Percentiles rank a stretch among this genome's conserved stretches.
Evolutionary conservation across 805 yeast species (phyloP).

Genomic region (Zygotorulaspora florentina): DNA sequence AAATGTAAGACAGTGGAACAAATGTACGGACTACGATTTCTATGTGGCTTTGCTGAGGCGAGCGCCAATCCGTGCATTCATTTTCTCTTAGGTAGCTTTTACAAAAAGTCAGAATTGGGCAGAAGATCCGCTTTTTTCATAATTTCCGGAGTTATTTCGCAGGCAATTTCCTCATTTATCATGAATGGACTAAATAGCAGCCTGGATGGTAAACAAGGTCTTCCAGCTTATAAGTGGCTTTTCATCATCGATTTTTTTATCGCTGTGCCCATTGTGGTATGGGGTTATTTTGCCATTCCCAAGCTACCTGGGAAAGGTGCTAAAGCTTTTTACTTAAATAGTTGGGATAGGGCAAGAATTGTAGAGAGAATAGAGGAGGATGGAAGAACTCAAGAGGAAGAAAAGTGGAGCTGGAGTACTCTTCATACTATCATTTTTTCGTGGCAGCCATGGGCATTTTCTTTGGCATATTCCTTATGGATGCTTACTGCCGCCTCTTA

Average conservation of each 20-base stretch:
- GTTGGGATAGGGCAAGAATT: slow-evolving; percentile 5
- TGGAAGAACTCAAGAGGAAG: slow-evolving; percentile 5
- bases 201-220: slow-evolving; percentile 41
- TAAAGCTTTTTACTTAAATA: slow-evolving; percentile 7
- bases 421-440: slow-evolving; percentile 2
- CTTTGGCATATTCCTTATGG: slow-evolving; percentile 27
- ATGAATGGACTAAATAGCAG: slow-evolving; percentile 45
- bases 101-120: slow-evolving; percentile 40
- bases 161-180: slow-evolving; percentile 44
- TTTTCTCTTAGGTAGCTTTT: slow-evolving; percentile 46
- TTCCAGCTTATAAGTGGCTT: slow-evolving; percentile 56
- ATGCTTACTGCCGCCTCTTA: slow-evolving; percentile 26
- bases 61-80: slow-evolving; percentile 47
- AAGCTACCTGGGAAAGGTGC: slow-evolving; percentile 42
- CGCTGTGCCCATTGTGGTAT: slow-evolving; percentile 47
- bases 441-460: slow-evolving; percentile 23
- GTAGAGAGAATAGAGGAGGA: slow-evolving; percentile 8
- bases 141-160: slow-evolving; percentile 45
- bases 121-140: slow-evolving; percentile 47
- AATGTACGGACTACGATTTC: slow-evolving; percentile 49
- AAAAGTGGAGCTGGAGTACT: slow-evolving; percentile 2
- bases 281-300: slow-evolving; percentile 50
- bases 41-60: slow-evolving; percentile 51
- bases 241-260: slow-evolving; percentile 52
- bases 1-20: slow-evolving; percentile 42